Evolutionary conservation across 1,284 basidiomycete genomes (phyloP), one percentile per base, ranked within the genome.

Genomic region (Tylopilus sp.): DNA sequence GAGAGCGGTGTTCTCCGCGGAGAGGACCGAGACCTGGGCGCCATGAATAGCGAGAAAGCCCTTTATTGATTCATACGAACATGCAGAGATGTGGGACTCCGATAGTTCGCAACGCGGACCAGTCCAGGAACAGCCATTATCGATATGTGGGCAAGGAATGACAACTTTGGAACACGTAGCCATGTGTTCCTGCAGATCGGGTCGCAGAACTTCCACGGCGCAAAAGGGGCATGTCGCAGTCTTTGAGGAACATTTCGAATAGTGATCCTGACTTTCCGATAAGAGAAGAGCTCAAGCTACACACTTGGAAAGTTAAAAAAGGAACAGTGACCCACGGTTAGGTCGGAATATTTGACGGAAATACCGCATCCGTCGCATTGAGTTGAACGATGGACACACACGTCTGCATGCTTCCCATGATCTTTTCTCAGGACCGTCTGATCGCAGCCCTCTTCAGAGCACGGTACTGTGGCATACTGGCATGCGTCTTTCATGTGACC

Each of bases 401-500:
- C 56, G 21, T 62, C 58, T 34, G 58, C 55, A 48, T 73, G 70
- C 31, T 64, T 67, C 53, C 72, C 65, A 45, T 68, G 56, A 54
- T 80, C 76, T 57, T 75, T 78, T 54, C 74, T 70, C 51, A 71
- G 55, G 13, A 80, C 58, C 13, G 57, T 66, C 59, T 74, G 62
- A 47, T 68, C 60, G 61, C 84, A 79, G 33, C 71, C 69, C 16
- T 59, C 65, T 48, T 76, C 72, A 8, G 73, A 67, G 61, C 86
- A 89, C 12, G 70, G 65, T 2, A 84, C 75, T 46, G 78, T 68
- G 38, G 77, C 70, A 57, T 76, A 86, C 44, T 69, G 67, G 58
- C 91, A 93, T 18, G 72, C 58, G 3, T 82, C 78, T 46, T 74
- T 74, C 42, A 89, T 60, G 63, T 93, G 90, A 1, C 72, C 58